phyloP scores from a whole-genome alignment of 495 filamentous ascomycete species.

The Penicillium coffeae region DNA sequence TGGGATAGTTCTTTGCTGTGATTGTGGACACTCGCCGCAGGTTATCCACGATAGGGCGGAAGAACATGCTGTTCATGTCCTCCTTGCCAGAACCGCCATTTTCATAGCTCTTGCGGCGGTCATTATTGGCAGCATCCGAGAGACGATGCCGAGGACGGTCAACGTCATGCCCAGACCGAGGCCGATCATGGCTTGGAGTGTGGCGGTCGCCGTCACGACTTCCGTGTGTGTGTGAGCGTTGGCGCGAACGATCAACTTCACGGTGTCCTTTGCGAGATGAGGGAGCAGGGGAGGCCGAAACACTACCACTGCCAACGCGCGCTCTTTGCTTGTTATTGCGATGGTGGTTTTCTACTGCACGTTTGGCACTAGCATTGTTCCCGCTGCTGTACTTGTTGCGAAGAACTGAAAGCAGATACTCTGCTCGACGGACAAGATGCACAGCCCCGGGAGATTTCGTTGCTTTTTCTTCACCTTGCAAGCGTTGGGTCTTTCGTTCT shows the following conservation, averaged over 20 bases:
- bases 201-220: constrained; percentile 48
- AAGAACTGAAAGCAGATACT: constrained; percentile 89
- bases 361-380: constrained; percentile 63
- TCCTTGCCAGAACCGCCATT: constrained; percentile 43
- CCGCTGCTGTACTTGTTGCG: constrained; percentile 70
- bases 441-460: constrained; percentile 93
- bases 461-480: constrained; percentile 65
- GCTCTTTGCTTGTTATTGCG: constrained; percentile 73
- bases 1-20: constrained; percentile 61
- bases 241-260: constrained; percentile 48
- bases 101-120: constrained; percentile 40
- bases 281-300: constrained; percentile 54
- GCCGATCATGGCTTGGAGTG: constrained; percentile 40
- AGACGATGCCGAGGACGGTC: constrained; percentile 34
- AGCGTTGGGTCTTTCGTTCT: constrained; percentile 89
- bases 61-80: constrained; percentile 52
- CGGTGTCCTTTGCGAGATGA: constrained; percentile 46
- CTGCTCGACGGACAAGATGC: constrained; percentile 89
- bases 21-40: constrained; percentile 55
- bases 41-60: constrained; percentile 58
- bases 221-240: constrained; percentile 46
- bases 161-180: constrained; percentile 29
- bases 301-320: constrained; percentile 36
- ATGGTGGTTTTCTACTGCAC: constrained; percentile 83
- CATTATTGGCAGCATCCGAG: constrained; percentile 39